Evolutionary conservation across 495 filamentous ascomycete genomes (phyloP), one percentile per base, ranked within the genome.

Genomic region (Parachaetomium inaequale): DNA sequence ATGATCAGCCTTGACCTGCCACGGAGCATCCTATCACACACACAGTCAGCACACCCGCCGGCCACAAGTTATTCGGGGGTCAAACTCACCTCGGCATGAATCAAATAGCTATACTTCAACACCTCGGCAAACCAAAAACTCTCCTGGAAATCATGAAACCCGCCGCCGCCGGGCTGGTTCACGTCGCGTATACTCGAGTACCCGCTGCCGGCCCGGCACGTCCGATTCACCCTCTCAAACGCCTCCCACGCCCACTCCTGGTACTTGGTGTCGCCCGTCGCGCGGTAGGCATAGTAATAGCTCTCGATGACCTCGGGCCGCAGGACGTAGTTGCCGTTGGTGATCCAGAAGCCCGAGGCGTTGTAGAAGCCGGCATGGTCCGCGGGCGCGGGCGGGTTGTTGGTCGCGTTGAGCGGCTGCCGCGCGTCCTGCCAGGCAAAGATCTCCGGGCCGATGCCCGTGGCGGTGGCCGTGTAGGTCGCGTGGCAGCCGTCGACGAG

Each of bases 111-210:
- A 74, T 96, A 96, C 78, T 96, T 96, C 67, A 95, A 63, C 55
- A 93, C 89, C 77, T 96, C 92, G 0, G 92, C 92, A 70, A 94
- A 93, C 75, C 90, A 85, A 78, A 95, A 96, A 66, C 88, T 93
- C 77, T 96, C 92, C 79, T 93, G 88, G 69, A 86, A 85, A 64
- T 95, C 85, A 36, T 74, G 71, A 52, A 82, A 84, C 6, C 73
- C 71, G 6, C 88, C 91, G 4, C 91, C 91, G 10, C 75, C 77
- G 0, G 62, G 46, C 23, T 67, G 69, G 66, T 90, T 89, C n/a
- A 94, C 91, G 70, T 95, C 70, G 0, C 66, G 64, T 47, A 96
- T 74, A 14, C 79, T 80, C 15, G 83, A 80, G 72, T 85, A 96
- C 5, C 91, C 92, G 5, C 83, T 85, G 2, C 79, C 83, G 0